These are phyloP conservation scores for Hypoxylon lienhwacheense DNA, from an alignment of 495 filamentous ascomycete species.

Conservation along the genomic window DNA sequence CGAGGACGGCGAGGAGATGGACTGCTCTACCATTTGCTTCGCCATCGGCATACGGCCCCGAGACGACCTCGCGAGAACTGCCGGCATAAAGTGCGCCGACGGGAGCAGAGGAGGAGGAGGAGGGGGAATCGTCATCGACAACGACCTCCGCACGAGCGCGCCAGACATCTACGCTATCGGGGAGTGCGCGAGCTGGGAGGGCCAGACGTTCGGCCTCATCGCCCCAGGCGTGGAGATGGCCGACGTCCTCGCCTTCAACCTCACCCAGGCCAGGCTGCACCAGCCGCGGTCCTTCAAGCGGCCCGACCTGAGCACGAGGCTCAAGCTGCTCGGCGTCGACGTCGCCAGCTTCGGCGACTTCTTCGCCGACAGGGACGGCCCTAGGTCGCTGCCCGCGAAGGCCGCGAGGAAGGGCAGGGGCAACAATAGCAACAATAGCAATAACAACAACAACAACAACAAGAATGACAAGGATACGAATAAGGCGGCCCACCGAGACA, in stretches of 20 bases:
- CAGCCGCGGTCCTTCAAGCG: slow-evolving; percentile 71
- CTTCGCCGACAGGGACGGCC: slow-evolving; percentile 90
- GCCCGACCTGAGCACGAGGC: slow-evolving; percentile 89
- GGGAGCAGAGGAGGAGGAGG: too few relatives aligned
- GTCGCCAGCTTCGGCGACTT: slow-evolving; percentile 97
- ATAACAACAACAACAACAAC: too few relatives aligned
- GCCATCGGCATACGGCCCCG: slow-evolving; percentile 87
- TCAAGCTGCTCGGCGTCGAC: slow-evolving; percentile 91
- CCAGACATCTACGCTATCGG: slow-evolving; percentile 86
- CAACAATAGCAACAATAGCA: slow-evolving; percentile 47
- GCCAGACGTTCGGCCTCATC: slow-evolving; percentile 90
- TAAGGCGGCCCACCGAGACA: slow-evolving; percentile 53
- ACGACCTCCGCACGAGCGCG: slow-evolving; percentile 69
- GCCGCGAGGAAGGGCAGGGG: slow-evolving; percentile 45
- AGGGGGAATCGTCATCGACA: slow-evolving; percentile 75
- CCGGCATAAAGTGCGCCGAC: slow-evolving; percentile 73
- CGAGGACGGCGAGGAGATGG: slow-evolving; percentile 81
- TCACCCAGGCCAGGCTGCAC: slow-evolving; percentile 79
- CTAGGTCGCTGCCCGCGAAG: slow-evolving; percentile 68
- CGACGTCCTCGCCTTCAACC: slow-evolving; percentile 91
- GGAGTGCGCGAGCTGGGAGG: slow-evolving; percentile 94
- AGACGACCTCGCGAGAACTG: slow-evolving; percentile 73
- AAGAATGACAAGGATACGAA: slow-evolving; percentile 46
- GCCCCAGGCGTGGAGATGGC: slow-evolving; percentile 97
- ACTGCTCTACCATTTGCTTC: slow-evolving; percentile 86